phyloP scores from a whole-genome alignment of 768 basidiomycete genomes.

The Rhizopogon vesiculosus region DNA sequence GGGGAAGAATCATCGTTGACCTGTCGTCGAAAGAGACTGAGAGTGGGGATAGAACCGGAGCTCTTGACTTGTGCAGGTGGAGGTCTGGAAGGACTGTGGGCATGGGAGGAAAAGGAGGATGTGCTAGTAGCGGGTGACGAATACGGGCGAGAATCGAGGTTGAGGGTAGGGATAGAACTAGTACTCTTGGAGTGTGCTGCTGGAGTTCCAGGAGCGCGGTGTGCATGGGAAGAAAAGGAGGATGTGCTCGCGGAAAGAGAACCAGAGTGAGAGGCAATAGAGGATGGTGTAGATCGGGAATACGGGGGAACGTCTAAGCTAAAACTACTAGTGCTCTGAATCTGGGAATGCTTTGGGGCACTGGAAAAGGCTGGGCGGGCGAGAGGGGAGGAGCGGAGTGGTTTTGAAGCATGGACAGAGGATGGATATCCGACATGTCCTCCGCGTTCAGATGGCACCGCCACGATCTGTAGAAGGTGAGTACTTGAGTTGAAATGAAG shows the following conservation, averaged over 20 bases:
- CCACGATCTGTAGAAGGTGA: neutral
- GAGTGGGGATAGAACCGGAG: constrained; percentile 6
- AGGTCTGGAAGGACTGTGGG: neutral
- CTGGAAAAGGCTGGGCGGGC: constrained; percentile 14
- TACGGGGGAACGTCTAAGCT: neutral
- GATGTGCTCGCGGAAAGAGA: constrained; percentile 13
- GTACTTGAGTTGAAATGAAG: neutral
- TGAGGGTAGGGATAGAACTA: neutral
- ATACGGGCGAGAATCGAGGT: neutral
- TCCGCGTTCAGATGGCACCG: neutral
- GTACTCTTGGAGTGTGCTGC: neutral
- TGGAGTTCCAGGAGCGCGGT: neutral
- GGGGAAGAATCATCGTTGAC: neutral
- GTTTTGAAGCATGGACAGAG: constrained; percentile 14
- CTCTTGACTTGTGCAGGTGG: constrained; percentile 4
- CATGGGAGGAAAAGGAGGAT: constrained; percentile 6
- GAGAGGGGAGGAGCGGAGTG: constrained; percentile 26
- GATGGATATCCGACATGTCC: neutral
- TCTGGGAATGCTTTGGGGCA: constrained; percentile 12
- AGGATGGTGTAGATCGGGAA: constrained; percentile 11
- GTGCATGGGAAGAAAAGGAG: constrained; percentile 13
- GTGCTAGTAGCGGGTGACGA: neutral
- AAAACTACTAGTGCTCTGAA: constrained; percentile 3
- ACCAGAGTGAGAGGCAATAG: constrained; percentile 11
- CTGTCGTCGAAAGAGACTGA: constrained; percentile 6